phyloP scores from a whole-genome alignment of 176 grass and related monocot genomes.

The Cenchrus purpureus region DNA sequence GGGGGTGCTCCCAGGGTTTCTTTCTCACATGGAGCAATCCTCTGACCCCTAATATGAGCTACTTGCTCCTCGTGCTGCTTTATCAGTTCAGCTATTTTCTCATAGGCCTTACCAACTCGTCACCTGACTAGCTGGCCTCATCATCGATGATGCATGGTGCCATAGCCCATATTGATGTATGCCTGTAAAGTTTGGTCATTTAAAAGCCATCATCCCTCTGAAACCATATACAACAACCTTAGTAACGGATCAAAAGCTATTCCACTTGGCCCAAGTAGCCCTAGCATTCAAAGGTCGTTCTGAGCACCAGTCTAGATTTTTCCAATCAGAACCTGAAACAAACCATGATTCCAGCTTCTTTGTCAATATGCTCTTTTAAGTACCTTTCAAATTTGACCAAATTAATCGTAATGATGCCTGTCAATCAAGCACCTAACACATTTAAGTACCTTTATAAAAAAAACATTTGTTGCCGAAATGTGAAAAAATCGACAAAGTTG shows the following conservation, averaged over 20 bases:
- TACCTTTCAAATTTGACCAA: neutral
- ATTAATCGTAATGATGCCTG: too few relatives aligned
- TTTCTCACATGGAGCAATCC: slow-evolving; percentile 67
- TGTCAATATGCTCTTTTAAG: neutral
- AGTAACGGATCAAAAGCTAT: slow-evolving; percentile 43
- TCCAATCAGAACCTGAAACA: slow-evolving; percentile 73
- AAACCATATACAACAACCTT: slow-evolving; percentile 88
- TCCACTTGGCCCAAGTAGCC: neutral
- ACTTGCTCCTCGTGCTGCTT: slow-evolving; percentile 74
- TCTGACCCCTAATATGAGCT: slow-evolving; percentile 28
- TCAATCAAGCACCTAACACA: neutral
- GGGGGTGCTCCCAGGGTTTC: slow-evolving; percentile 45
- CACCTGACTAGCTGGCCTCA: slow-evolving; percentile 61
- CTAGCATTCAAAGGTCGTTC: slow-evolving; percentile 59
- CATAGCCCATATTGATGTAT: slow-evolving; percentile 6
- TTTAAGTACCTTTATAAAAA: neutral
- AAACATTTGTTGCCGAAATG: neutral
- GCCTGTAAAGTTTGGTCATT: slow-evolving; percentile 76
- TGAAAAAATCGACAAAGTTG: neutral
- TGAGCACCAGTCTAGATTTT: slow-evolving; percentile 77
- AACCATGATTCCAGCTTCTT: neutral
- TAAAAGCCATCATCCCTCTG: slow-evolving; percentile 75
- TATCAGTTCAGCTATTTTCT: slow-evolving; percentile 55
- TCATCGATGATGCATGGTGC: slow-evolving; percentile 58
- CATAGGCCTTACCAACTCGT: slow-evolving; percentile 63